Evolutionary conservation across 2,329 filamentous ascomycete genomes (phyloP).

Genomic region (Sphaerostilbella broomeana): DNA sequence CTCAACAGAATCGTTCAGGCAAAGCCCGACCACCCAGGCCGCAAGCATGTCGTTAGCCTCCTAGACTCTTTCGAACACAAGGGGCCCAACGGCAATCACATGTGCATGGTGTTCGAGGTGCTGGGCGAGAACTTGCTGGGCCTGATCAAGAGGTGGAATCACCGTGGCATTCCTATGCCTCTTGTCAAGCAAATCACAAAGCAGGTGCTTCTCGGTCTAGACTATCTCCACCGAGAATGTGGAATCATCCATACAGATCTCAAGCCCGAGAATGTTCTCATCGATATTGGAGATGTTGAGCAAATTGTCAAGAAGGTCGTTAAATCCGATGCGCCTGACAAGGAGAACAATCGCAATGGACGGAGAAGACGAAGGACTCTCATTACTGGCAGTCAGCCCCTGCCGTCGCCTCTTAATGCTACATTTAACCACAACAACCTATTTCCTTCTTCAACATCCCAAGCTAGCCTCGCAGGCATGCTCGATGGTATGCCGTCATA

Average conservation of each 20-base stretch:
- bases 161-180: constrained; percentile 91
- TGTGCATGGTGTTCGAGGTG: constrained; percentile 99
- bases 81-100: constrained; percentile 90
- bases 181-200: constrained; percentile 98
- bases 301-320: constrained; percentile 97
- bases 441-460: constrained; percentile 55
- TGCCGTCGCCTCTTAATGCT: constrained; percentile 90
- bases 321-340: constrained; percentile 66
- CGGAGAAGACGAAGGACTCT: constrained; percentile 82
- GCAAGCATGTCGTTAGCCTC: constrained; percentile 90
- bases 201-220: constrained; percentile 88
- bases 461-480: constrained; percentile 76
- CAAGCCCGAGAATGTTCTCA: constrained; percentile 96
- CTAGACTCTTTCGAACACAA: constrained; percentile 97
- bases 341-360: constrained; percentile 88
- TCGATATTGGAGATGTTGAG: constrained; percentile 98
- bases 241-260: constrained; percentile 98
- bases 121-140: constrained; percentile 91
- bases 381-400: constrained; percentile 92
- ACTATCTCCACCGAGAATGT: constrained; percentile 95
- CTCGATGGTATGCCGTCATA: constrained; percentile 58
- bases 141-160: constrained; percentile 97
- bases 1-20: constrained; percentile 95
- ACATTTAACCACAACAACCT: constrained; percentile 78
- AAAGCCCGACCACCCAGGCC: constrained; percentile 88